Conservation (phyloP, 1,284 basidiomycete species). For the Nidula niveotomentosa region DNA sequence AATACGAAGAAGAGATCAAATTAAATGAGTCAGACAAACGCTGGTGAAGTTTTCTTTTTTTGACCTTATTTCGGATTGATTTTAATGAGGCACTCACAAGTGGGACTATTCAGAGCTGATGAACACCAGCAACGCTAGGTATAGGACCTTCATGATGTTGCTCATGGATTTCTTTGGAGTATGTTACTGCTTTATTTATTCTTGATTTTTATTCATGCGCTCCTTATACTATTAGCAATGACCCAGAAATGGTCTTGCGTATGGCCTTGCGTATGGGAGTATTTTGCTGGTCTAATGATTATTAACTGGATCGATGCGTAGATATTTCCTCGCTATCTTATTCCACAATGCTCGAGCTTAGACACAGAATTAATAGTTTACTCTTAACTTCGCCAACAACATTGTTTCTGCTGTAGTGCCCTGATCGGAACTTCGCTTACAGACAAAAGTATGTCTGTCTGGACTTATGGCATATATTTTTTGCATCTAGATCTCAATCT, state of each 20-base stretch:
- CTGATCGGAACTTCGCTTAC: constrained; percentile 45
- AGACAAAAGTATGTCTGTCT: constrained; percentile 34
- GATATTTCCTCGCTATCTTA: constrained; percentile 43
- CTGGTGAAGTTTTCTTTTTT: constrained; percentile 29
- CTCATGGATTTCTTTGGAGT: constrained; percentile 52
- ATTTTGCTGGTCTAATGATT: background rate
- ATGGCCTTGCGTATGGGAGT: constrained; percentile 40
- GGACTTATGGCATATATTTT: constrained; percentile 5
- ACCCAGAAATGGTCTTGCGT: constrained; percentile 49
- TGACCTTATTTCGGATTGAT: background rate
- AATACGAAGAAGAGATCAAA: constrained; percentile 53
- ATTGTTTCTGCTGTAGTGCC: constrained; percentile 52
- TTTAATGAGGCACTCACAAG: constrained; percentile 15
- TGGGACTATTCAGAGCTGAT: constrained; percentile 52
- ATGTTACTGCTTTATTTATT: constrained; percentile 4
- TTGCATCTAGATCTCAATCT: background rate
- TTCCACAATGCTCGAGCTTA: constrained; percentile 36
- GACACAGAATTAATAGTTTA: constrained; percentile 43
- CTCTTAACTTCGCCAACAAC: constrained; percentile 56
- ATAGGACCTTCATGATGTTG: constrained; percentile 46
- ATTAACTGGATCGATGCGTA: constrained; percentile 6
- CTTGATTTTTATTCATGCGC: background rate
- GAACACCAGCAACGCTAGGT: constrained; percentile 44
- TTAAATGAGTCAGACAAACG: constrained; percentile 60
- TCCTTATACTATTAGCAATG: constrained; percentile 37